Evolutionary conservation across 768 basidiomycete species (phyloP), one percentile per base, ranked within the genome.

Genomic region (Gelatoporia subvermispora): DNA sequence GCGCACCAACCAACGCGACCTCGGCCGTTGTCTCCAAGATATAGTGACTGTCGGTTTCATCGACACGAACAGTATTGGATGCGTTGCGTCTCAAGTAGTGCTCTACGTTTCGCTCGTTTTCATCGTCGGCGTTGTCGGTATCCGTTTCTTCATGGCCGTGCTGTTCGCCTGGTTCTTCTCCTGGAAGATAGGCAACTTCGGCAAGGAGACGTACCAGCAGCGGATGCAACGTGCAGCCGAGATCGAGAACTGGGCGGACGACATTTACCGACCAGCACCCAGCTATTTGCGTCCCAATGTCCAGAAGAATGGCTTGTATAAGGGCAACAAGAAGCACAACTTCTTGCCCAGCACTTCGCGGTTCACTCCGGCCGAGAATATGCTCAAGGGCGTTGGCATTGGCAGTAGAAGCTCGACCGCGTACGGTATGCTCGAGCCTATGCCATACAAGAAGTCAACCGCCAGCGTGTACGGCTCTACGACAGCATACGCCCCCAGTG

Each of bases 111-210:
- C 95, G 41, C 84, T 98, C 59, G 79, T 93, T 56, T 96, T 98
- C 78, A 98, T 99, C 65, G 85, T 95, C 54, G 95, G 95, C 51
- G 95, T 98, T 52, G 95, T 98, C 54, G 77, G 81, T 46, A 93
- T 96, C 65, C 89, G 93, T 31, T 99, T 98, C 71, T 73, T 79
- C 57, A 95, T 98, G 93, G 96, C 96, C 41, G 89, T 96, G 62
- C 75, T 95, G 65, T 99, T 98, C 68, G 78, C 88, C 21, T 99
- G 96, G 96, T 98, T 97, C 78, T 87, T 90, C 66, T 92, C 88
- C n/a, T 93, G 89, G 85, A 83, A 83, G 60, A 75, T 99, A 36
- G 96, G 96, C 41, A 87, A 89, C 55, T 98, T 95, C 76, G 86
- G 88, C 53, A 78, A 81, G 35, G 96, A 99, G 70, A 91, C 92